Evolutionary conservation across 2,329 filamentous ascomycete species (phyloP).

Genomic region (Boeremia exigua): DNA sequence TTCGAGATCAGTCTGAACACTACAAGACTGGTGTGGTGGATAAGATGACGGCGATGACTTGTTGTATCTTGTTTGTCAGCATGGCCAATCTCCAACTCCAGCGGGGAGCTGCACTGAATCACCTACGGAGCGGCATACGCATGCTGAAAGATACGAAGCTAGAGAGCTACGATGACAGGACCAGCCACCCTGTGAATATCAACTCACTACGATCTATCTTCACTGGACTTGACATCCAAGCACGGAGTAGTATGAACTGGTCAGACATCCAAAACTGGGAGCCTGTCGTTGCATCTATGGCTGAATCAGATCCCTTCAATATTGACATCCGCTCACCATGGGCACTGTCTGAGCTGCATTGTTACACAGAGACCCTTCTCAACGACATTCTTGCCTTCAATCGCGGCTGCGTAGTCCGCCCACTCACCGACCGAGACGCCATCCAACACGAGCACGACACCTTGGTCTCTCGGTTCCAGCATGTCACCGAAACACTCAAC

Average conservation of each 20-base stretch:
- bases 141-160: constrained; percentile 39
- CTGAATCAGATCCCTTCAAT: not conserved
- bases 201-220: constrained; percentile 38
- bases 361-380: constrained; percentile 31
- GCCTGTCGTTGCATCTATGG: constrained; percentile 21
- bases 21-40: constrained; percentile 18
- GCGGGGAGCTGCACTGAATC: constrained; percentile 34
- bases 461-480: constrained; percentile 16
- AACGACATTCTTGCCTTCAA: constrained; percentile 37
- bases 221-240: constrained; percentile 39
- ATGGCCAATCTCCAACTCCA: constrained; percentile 44
- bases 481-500: constrained; percentile 11
- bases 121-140: constrained; percentile 39
- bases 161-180: constrained; percentile 8
- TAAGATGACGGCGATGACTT: constrained; percentile 40
- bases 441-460: constrained; percentile 11
- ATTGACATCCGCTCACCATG: constrained; percentile 3
- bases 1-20: constrained; percentile 17
- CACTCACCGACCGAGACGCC: constrained; percentile 21
- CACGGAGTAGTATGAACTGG: constrained; percentile 36
- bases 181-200: constrained; percentile 33
- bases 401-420: constrained; percentile 20
- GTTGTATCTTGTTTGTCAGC: constrained; percentile 39
- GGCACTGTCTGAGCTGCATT: constrained; percentile 19
- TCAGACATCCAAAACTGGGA: constrained; percentile 30